Conservation (phyloP, 1,284 basidiomycete genomes). For the Afroboletus lepidellus region DNA sequence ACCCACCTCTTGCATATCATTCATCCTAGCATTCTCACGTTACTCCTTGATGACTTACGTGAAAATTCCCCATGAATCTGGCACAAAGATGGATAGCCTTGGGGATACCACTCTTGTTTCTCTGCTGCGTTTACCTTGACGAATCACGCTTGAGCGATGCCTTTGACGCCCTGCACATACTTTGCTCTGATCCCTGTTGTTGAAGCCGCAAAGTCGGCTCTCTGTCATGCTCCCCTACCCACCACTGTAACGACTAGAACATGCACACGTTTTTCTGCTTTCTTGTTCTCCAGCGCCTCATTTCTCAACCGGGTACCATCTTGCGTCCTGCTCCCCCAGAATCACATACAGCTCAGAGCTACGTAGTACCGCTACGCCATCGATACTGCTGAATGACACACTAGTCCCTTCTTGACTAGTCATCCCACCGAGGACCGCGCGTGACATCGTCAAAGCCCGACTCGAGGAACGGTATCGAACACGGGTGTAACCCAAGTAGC, state of each 20-base stretch:
- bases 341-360: constrained; percentile 15
- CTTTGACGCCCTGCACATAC: constrained; percentile 28
- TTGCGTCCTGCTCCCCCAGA: constrained; percentile 17
- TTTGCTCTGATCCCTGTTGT: constrained; percentile 25
- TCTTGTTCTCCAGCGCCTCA: constrained; percentile 29
- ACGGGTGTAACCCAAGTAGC: constrained; percentile 2
- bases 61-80: constrained; percentile 18
- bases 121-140: constrained; percentile 26
- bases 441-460: constrained; percentile 4
- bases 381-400: constrained; percentile 17
- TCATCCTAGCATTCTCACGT: constrained; percentile 27
- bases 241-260: constrained; percentile 65
- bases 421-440: constrained; percentile 3
- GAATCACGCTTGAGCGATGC: constrained; percentile 27
- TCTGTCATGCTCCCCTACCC: constrained; percentile 25
- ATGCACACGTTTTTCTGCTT: constrained; percentile 45
- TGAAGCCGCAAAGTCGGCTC: constrained; percentile 23
- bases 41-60: constrained; percentile 18
- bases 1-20: constrained; percentile 35
- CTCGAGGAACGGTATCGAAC: constrained; percentile 11
- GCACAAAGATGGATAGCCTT: constrained; percentile 10
- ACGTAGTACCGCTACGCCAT: constrained; percentile 10
- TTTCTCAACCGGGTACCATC: constrained; percentile 19
- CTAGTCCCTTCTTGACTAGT: constrained; percentile 11
- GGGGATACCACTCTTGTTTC: constrained; percentile 14